Conservation (phyloP, 495 filamentous ascomycete species). For the Chaetomium cochliodes region DNA sequence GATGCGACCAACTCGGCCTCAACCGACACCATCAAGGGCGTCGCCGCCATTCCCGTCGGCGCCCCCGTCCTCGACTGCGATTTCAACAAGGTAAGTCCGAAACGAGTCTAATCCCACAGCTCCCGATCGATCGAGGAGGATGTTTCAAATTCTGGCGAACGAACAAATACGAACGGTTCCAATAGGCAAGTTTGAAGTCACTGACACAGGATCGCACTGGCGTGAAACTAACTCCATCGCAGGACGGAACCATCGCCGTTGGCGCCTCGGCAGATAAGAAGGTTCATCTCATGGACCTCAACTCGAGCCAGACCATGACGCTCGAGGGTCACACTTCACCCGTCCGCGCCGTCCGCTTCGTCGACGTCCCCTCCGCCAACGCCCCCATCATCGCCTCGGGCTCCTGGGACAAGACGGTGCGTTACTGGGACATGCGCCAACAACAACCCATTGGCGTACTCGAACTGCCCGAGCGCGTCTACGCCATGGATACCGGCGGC, state of each 20-base stretch:
- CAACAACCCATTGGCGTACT: constrained; percentile 60
- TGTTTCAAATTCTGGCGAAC: not conserved
- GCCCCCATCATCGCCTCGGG: constrained; percentile 72
- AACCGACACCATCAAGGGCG: constrained; percentile 58
- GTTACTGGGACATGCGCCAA: constrained; percentile 83
- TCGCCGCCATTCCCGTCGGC: constrained; percentile 74
- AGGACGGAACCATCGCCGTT: constrained; percentile 63
- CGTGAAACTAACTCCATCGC: constrained; percentile 6
- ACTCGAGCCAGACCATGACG: constrained; percentile 54
- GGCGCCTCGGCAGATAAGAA: constrained; percentile 76
- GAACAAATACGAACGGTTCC: constrained; percentile 29
- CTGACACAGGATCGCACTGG: not conserved
- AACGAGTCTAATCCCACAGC: constrained; percentile 24
- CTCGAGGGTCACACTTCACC: constrained; percentile 72
- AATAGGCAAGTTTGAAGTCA: constrained; percentile 25
- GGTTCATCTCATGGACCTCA: constrained; percentile 71
- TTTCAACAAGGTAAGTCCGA: constrained; percentile 73
- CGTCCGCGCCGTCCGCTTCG: constrained; percentile 70
- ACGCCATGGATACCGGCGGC: constrained; percentile 79
- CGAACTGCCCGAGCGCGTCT: constrained; percentile 75
- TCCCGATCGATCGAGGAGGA: constrained; percentile 17
- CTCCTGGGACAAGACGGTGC: constrained; percentile 87
- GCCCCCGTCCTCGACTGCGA: constrained; percentile 73
- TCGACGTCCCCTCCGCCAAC: constrained; percentile 53
- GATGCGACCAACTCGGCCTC: constrained; percentile 70